Base-by-base conservation (phyloP, 371 early-diverging fungal species). In the Syncephalastrum monosporum region DNA sequence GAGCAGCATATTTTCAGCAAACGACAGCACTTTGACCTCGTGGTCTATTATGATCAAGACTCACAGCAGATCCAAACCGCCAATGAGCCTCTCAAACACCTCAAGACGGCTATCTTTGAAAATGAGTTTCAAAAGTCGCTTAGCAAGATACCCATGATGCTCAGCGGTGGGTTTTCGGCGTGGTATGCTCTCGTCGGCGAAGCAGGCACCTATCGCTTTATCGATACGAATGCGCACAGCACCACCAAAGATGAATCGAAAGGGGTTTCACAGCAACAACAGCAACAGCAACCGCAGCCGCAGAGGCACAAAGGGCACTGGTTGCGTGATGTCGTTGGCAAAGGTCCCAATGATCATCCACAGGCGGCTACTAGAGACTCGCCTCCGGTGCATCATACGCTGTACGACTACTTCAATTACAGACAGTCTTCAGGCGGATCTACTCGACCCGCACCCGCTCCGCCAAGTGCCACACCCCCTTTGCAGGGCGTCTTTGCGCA, bases 81-180 rank as follows among this genome's bases (percentile, higher is more conserved):
- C 4, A 60, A 43, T 15, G 51, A 44, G 13, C 60, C 73, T 7
- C 59, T 89, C 3, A 55, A 55, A 25, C 50, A 63, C 17, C 68
- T 91, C 21, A 59, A 72, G 42, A 43, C 53, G 4, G 86, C 87
- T 0, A 74, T 95, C 24, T 85, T 81, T 52, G 80, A 85, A 27
- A 59, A 68, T 33, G 91, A 89, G 52, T 84, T 76, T 47, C 60
- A 66, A 24, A 81, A 78, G 25, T 64, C 58, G 4, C 69, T 84
- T 21, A 61, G 64, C 33, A 60, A 74, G 14, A 60, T 64, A 50
- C 92, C 92, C 0, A 70, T 89, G 55, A 60, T 94, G 33, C 64
- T 95, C n/a, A 60, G 73, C 10, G 95, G 93, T 21, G 94, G 94
- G 0, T 90, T 90, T 68, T 64, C 76, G 45, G 90, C 81, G 1